Conservation (phyloP, 2,329 filamentous ascomycete genomes). For the Dactylellina cionopaga region DNA sequence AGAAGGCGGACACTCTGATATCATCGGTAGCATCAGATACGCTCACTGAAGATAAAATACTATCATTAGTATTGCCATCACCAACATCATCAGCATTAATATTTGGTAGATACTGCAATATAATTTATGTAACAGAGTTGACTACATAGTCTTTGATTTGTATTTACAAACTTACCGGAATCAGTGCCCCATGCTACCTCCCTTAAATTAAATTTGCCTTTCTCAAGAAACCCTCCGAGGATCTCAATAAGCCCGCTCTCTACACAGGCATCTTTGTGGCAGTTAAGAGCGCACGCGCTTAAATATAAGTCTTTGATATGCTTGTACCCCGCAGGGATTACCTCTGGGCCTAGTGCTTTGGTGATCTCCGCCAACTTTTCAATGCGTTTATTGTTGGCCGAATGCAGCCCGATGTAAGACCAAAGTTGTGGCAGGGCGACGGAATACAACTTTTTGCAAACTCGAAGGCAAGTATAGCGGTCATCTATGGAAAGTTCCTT, state of each 20-base stretch:
- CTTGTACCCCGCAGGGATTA: not conserved
- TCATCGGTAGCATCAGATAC: too few relatives aligned
- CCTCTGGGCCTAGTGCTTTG: not conserved
- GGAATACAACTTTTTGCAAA: not conserved
- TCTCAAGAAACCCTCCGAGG: not conserved
- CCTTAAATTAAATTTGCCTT: too few relatives aligned
- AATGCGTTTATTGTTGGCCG: not conserved
- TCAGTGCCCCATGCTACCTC: too few relatives aligned
- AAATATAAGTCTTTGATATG: not conserved
- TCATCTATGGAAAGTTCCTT: conserved; percentile 13
- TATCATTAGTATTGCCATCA: too few relatives aligned
- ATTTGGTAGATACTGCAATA: too few relatives aligned
- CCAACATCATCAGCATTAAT: too few relatives aligned
- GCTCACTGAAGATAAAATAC: too few relatives aligned
- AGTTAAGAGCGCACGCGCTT: not conserved
- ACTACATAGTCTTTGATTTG: too few relatives aligned
- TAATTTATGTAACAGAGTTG: too few relatives aligned
- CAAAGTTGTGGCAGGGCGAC: not conserved
- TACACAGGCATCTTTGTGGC: not conserved
- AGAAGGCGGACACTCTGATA: too few relatives aligned
- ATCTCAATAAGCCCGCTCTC: not conserved
- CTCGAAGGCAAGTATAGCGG: not conserved
- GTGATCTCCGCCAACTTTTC: not conserved
- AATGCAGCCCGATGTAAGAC: not conserved
- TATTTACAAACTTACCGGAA: too few relatives aligned